phyloP scores from a whole-genome alignment of 1,139 yeast species.

The Kurtzmaniella natalensis region DNA sequence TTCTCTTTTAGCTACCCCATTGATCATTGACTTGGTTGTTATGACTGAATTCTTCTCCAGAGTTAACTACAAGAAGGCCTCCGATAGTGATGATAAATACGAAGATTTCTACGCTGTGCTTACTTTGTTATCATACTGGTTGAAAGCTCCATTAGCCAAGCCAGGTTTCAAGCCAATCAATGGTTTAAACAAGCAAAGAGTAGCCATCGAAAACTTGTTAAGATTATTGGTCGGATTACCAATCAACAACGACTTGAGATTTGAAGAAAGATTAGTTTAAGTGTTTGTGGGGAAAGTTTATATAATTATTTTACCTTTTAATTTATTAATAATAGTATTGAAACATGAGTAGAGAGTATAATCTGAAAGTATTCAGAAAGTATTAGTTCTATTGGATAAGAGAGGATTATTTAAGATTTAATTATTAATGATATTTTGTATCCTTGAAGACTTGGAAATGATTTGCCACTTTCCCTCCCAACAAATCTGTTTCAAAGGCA shows the following conservation, averaged over 20 bases:
- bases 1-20: constrained; percentile 89
- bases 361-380: background rate
- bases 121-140: constrained; percentile 90
- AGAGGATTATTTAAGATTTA: too few relatives aligned
- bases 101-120: constrained; percentile 79
- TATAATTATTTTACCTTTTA: too few relatives aligned
- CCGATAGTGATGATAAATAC: constrained; percentile 39
- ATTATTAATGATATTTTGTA: too few relatives aligned
- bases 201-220: constrained; percentile 85
- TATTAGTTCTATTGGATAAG: too few relatives aligned
- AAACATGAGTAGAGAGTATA: background rate
- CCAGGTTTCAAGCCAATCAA: constrained; percentile 89
- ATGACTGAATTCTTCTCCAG: constrained; percentile 88
- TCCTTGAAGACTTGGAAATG: too few relatives aligned
- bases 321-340: too few relatives aligned
- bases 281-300: too few relatives aligned
- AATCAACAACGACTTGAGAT: constrained; percentile 84
- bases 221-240: constrained; percentile 89
- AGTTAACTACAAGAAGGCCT: constrained; percentile 65
- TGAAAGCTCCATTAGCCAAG: constrained; percentile 92
- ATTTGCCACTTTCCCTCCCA: too few relatives aligned
- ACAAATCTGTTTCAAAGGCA: too few relatives aligned
- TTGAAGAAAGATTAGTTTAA: constrained; percentile 79
- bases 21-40: constrained; percentile 86
- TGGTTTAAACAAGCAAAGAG: constrained; percentile 92